Base-by-base conservation (phyloP, 768 basidiomycete species). In the Zangia roseola region DNA sequence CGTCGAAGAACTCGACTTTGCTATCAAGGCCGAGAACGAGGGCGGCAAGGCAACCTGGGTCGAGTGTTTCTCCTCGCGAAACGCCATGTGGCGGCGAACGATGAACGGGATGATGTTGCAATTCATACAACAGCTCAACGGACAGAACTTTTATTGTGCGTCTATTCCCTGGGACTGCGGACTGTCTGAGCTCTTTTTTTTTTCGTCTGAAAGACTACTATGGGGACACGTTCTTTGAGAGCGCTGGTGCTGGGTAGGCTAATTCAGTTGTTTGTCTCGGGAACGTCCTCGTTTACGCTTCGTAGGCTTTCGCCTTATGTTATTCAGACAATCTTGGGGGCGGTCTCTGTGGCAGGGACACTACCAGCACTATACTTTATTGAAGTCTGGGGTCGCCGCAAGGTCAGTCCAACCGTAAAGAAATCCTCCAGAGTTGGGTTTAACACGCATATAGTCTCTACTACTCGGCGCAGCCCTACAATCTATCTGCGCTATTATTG, bases 81-180 rank as follows among this genome's bases (percentile, higher is more conserved):
- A 88, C 55, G 69, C 74, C 58, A 65, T 90, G 36, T 88, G 85
- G 81, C 84, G 82, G 65, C 76, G 88, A 45, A 90, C 87, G 13
- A 62, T 73, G 28, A 89, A 88, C 51, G 86, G 88, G n/a, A 86
- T 88, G 82, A 86, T 88, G 82, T 65, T 88, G 37, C 86, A 88
- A 55, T 88, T 89, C 60, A 81, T 91, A 44, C 87, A 90, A 55
- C 87, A 90, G 56, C 67, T 90, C 25, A 86, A 89, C 49, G 87
- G 86, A 13, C 87, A 91, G 65, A 89, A 87, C 62, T 88, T 88
- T 68, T 87, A 86, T 65, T 86, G 85, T 86, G 53, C 53, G 80
- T 65, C 7, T 6, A 31, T 43, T 28, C 20, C n/a, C 28, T 34
- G 19, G 31, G 13, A 9, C 2, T 37, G 23, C 6, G 20, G 10